phyloP scores from a whole-genome alignment of 2,329 filamentous ascomycete genomes.

The Fusarium cyanostomum region DNA sequence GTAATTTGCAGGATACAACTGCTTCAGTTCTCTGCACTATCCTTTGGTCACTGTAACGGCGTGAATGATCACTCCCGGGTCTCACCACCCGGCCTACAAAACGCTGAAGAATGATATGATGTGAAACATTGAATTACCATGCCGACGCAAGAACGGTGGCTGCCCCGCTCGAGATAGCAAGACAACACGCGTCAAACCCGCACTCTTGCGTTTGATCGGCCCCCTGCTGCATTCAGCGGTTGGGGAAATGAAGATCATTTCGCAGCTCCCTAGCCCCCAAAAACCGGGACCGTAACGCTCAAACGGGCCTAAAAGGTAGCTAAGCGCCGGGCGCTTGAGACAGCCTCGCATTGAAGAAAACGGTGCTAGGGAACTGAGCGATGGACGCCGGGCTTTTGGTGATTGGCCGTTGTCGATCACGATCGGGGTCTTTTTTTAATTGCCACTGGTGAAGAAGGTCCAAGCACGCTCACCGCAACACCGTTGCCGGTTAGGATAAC shows the following conservation, averaged over 20 bases:
- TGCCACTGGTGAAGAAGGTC: constrained; percentile 13
- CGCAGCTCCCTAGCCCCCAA: constrained; percentile 9
- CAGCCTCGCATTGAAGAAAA: constrained; percentile 2
- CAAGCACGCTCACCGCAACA: constrained; percentile 16
- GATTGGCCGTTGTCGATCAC: constrained; percentile 20
- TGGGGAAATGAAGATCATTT: constrained; percentile 43
- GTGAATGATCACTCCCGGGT: constrained; percentile 8
- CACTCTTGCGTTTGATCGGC: constrained; percentile 28
- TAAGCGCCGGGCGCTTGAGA: constrained; percentile 32
- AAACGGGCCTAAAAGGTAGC: neutral
- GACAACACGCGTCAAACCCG: constrained; percentile 36
- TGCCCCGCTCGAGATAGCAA: constrained; percentile 20
- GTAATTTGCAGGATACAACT: constrained; percentile 15
- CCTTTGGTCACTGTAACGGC: neutral
- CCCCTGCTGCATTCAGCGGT: constrained; percentile 27
- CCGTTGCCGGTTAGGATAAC: neutral
- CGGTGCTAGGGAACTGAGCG: neutral
- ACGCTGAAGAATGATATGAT: constrained; percentile 16
- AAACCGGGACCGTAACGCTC: neutral
- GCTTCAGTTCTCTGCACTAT: neutral
- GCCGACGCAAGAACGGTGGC: constrained; percentile 8
- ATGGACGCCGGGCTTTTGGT: no score
- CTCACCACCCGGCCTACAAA: constrained; percentile 16
- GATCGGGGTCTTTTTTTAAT: constrained; percentile 25
- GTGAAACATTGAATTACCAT: constrained; percentile 16